Conservation (phyloP, 495 filamentous ascomycete genomes). For the Parachaetomium inaequale region DNA sequence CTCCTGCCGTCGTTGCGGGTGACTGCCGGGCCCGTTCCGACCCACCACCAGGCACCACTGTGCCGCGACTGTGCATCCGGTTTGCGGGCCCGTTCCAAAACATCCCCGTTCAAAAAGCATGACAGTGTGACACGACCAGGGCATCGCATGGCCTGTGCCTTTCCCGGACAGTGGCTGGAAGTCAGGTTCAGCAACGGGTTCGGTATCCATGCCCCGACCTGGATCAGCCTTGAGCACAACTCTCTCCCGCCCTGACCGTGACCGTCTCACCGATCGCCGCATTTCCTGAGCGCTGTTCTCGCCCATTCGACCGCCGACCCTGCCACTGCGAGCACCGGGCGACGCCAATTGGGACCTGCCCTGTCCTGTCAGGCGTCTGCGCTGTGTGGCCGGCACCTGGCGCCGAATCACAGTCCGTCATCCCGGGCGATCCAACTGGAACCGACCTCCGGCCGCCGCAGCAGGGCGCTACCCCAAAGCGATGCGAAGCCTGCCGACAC, state of each 20-base stretch:
- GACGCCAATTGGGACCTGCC: not conserved
- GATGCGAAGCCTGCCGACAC: not conserved
- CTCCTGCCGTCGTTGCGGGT: slow-evolving; percentile 7
- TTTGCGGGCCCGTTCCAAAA: not conserved
- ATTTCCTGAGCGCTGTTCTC: not conserved
- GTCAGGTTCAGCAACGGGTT: not conserved
- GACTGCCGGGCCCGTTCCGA: slow-evolving; percentile 5
- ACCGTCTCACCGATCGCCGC: slow-evolving; percentile 8
- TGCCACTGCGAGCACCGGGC: not conserved
- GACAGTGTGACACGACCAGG: not conserved
- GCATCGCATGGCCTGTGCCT: not conserved
- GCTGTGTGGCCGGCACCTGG: not conserved
- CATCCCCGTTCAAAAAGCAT: not conserved
- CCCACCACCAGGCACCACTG: slow-evolving; percentile 14
- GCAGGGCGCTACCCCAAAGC: not conserved
- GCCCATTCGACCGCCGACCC: not conserved
- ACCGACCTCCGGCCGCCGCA: not conserved
- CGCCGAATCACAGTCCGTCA: not conserved
- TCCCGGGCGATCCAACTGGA: not conserved
- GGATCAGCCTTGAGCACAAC: slow-evolving; percentile 5
- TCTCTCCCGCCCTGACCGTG: not conserved
- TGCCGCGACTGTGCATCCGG: slow-evolving; percentile 1
- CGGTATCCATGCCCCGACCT: slow-evolving; percentile 1
- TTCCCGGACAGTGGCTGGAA: not conserved
- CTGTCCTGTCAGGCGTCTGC: not conserved